Base-by-base conservation (phyloP, 2,329 filamentous ascomycete species). In the Periconia sp. region DNA sequence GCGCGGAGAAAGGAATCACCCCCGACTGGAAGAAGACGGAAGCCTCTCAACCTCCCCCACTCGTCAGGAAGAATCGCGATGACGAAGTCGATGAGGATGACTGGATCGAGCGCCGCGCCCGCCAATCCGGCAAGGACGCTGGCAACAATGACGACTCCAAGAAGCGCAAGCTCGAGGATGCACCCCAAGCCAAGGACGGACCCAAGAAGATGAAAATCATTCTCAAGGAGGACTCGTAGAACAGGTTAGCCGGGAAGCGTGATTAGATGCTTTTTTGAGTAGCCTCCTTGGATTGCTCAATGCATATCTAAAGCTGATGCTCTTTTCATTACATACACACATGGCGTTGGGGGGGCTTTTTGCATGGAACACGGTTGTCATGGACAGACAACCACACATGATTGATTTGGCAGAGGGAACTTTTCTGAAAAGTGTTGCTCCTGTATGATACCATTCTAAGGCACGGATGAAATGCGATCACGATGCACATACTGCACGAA, bases 1-100 rank as follows among this genome's bases (percentile, higher is more conserved):
- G 72, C 57, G 60, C 76, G 53, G 75, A 75, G 52, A 79, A 79
- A 64, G 76, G 72, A 49, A 77, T 79, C 60, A 69, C 71, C 47
- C 73, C 76, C 8, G 49, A 74, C 69, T 55, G 69, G 71, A 64
- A 65, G 70, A 11, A 69, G 65, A 40, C 58, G 62, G 23, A 41
- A 48, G 20, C 37, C 19, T 45, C 41, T 20, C 9, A 5, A 6
- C 41, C 49, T 58, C 35, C 62, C 64, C 61, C 55, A 47, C 62
- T 63, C 47, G 63, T 66, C 54, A 64, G 63, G 53, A 63, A 60
- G 52, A 54, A 47, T 33, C 61, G 57, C 13, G 33, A 49, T 23
- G 54, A 51, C 55, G 63, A 61, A 2, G 60, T 60, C 46, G 63
- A 67, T 48, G 59, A 56, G 47, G 53, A 57, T 51, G 62, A 65